phyloP scores from a whole-genome alignment of 2,329 filamentous ascomycete genomes.

The Diaporthe helianthi region DNA sequence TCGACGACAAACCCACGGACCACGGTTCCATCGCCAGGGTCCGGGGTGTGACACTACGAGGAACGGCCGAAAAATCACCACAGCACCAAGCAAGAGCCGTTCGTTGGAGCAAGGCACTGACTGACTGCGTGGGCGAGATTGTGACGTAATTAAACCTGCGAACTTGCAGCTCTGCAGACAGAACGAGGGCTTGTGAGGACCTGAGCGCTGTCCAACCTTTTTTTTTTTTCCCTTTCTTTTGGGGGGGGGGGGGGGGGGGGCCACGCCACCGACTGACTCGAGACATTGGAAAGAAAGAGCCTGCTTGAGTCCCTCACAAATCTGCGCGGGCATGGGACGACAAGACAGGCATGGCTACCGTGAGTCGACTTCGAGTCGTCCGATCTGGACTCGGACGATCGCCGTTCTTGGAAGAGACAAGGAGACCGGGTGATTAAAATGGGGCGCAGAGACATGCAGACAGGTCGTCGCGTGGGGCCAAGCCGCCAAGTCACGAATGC shows the following conservation, averaged over 20 bases:
- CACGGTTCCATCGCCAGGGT: conserved; percentile 20
- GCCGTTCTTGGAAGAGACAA: conserved; percentile 27
- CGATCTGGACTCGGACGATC: conserved; percentile 31
- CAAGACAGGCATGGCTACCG: conserved; percentile 5
- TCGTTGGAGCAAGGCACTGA: neutral
- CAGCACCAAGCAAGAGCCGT: conserved; percentile 10
- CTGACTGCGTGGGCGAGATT: neutral
- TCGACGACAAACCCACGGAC: too few relatives aligned
- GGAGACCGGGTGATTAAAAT: conserved; percentile 29
- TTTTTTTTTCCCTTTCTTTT: too few relatives aligned
- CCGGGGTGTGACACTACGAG: conserved; percentile 7
- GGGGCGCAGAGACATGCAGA: conserved; percentile 8
- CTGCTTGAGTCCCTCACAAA: conserved; percentile 3
- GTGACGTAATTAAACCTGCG: conserved; percentile 15
- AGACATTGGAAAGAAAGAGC: neutral
- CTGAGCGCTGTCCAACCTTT: conserved; percentile 3
- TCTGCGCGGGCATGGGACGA: conserved; percentile 12
- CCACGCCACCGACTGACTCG: conserved; percentile 23
- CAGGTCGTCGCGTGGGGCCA: conserved; percentile 17
- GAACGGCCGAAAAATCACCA: conserved; percentile 9
- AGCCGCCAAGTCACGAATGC: conserved; percentile 27
- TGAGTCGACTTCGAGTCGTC: conserved; percentile 24
- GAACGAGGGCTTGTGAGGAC: conserved; percentile 7
- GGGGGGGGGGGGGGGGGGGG: too few relatives aligned
- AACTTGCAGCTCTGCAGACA: neutral